phyloP scores from a whole-genome alignment of 2,329 filamentous ascomycete species.

The Trichoderma sp. region DNA sequence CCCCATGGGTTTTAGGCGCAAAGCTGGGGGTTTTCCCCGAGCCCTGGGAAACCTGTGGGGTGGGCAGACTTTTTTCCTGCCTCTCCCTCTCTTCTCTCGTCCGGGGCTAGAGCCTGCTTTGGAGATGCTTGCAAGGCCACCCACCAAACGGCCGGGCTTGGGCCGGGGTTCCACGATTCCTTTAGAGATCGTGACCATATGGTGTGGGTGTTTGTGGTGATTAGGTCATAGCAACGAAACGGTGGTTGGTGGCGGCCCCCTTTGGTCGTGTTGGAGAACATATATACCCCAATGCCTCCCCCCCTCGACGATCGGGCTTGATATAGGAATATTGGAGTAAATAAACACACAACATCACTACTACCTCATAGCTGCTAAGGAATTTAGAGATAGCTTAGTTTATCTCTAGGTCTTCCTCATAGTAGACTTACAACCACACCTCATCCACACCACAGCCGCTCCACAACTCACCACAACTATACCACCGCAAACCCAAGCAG shows the following conservation, averaged over 20 bases:
- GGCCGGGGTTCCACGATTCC: conserved; percentile 18
- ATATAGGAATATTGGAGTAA: not conserved
- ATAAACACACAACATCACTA: not conserved
- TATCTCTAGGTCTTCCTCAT: not conserved
- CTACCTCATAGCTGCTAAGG: not conserved
- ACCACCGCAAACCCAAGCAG: not conserved
- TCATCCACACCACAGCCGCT: no score
- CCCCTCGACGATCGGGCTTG: conserved; percentile 1
- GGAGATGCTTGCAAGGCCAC: conserved; percentile 13
- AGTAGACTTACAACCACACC: not conserved
- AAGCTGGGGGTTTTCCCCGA: conserved; percentile 17
- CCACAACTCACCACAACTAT: not conserved
- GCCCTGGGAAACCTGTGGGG: conserved; percentile 13
- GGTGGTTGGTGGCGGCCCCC: conserved; percentile 9
- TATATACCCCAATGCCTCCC: conserved; percentile 17
- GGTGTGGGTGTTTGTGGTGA: conserved; percentile 7
- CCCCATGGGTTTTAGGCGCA: not conserved
- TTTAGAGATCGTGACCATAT: conserved; percentile 17
- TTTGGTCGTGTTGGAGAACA: conserved; percentile 4
- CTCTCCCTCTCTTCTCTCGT: not conserved
- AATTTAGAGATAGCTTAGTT: not conserved
- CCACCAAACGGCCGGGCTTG: conserved; percentile 20
- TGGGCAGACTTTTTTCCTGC: conserved; percentile 2
- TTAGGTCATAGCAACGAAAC: conserved; percentile 16
- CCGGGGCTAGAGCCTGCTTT: conserved; percentile 7